Conservation (phyloP, 805 yeast species). For the Zygoascus ofunaensis region DNA sequence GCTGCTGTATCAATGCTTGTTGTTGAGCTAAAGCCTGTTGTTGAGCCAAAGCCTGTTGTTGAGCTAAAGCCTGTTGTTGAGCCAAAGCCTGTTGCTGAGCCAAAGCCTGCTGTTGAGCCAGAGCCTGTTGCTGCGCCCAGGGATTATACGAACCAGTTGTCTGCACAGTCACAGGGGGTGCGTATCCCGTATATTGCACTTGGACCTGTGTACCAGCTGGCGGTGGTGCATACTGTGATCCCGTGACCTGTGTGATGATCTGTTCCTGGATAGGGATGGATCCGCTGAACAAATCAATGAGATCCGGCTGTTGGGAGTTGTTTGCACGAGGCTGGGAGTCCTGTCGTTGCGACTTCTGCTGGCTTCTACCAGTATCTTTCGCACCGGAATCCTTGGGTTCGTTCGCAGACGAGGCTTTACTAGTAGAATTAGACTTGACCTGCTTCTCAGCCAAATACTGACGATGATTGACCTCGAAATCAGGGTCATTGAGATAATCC, state of each 20-base stretch:
- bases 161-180: constrained; percentile 2
- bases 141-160: constrained; percentile 4
- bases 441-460: constrained; percentile 67
- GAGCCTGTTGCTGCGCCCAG: background rate
- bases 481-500: constrained; percentile 80
- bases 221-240: constrained; percentile 19
- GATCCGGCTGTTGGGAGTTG: constrained; percentile 32
- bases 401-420: constrained; percentile 2
- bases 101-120: constrained; percentile 19
- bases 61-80: constrained; percentile 9
- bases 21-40: constrained; percentile 15
- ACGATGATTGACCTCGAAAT: constrained; percentile 68
- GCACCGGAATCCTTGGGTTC: constrained; percentile 6
- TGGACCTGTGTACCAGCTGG: constrained; percentile 21
- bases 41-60: constrained; percentile 15
- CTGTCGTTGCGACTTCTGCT: background rate
- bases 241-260: constrained; percentile 4
- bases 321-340: background rate
- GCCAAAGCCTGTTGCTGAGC: constrained; percentile 17
- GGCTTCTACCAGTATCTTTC: constrained; percentile 2
- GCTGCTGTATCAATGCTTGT: constrained; percentile 15
- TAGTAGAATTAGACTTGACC: constrained; percentile 22
- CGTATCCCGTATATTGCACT: constrained; percentile 19
- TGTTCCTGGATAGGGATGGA: constrained; percentile 9
- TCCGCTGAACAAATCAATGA: constrained; percentile 61